These are phyloP conservation scores for Colletotrichum truncatum DNA, from an alignment of 2,329 filamentous ascomycete species.

Conservation along the genomic window DNA sequence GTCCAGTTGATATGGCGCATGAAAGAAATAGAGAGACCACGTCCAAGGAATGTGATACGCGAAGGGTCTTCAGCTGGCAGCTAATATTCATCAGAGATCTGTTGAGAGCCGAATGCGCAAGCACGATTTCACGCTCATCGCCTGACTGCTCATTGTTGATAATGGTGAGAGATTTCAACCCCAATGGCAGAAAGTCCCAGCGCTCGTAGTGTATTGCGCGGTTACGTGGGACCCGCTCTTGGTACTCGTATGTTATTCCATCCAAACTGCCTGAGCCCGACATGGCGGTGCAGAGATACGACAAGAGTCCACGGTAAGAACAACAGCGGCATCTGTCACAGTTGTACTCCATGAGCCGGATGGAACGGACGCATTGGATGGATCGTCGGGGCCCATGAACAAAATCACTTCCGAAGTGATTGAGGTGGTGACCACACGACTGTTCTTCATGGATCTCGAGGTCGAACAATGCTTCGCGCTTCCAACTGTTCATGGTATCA, in stretches of 20 bases:
- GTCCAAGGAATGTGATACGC: background rate
- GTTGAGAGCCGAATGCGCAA: background rate
- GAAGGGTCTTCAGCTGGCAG: background rate
- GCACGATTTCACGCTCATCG: background rate
- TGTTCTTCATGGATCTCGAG: background rate
- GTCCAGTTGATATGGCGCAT: too few species aligned
- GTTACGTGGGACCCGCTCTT: background rate
- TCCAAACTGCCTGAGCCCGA: background rate
- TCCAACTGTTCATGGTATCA: background rate
- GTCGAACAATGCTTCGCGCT: background rate
- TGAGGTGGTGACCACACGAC: background rate
- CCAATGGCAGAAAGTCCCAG: background rate
- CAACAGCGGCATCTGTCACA: background rate
- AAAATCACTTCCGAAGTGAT: background rate
- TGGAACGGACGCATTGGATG: background rate
- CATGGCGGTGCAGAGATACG: background rate
- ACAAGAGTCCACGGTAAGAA: background rate
- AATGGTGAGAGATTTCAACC: background rate
- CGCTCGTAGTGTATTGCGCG: background rate
- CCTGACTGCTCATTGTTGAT: background rate
- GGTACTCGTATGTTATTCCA: background rate
- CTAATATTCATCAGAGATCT: background rate
- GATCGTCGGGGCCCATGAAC: background rate
- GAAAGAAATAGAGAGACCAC: background rate
- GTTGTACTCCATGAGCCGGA: background rate